Evolutionary conservation across 129 eudicot species (phyloP).

Genomic region (Lonicera japonica): DNA sequence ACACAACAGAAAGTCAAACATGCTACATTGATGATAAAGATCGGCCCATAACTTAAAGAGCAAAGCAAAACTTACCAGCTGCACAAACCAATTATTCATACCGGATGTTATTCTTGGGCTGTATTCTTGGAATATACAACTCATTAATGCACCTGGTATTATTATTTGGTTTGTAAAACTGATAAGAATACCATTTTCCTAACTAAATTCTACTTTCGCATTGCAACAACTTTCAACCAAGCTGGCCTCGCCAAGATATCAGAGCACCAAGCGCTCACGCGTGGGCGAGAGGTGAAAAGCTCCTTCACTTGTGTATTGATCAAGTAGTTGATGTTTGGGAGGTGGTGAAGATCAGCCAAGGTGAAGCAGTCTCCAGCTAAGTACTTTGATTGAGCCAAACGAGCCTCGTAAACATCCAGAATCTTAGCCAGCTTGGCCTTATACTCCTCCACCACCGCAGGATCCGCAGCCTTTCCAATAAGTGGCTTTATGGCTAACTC

Average conservation of each 20-base stretch:
- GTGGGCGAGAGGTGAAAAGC: conserved; percentile 40
- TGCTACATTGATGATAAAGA: too few species aligned
- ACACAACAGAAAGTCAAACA: too few species aligned
- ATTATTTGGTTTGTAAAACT: too few species aligned
- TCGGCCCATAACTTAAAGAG: too few species aligned
- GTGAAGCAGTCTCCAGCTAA: conserved; percentile 53
- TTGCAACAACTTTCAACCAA: conserved; percentile 38
- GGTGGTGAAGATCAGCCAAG: conserved; percentile 65
- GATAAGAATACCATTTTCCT: too few species aligned
- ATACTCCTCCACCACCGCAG: conserved; percentile 31
- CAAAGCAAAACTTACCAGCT: too few species aligned
- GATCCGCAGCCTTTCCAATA: conserved; percentile 28
- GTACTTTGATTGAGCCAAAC: conserved; percentile 50
- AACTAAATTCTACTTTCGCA: neutral
- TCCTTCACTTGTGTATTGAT: conserved; percentile 28
- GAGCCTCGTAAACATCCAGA: conserved; percentile 56
- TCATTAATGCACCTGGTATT: too few species aligned
- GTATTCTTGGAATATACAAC: too few species aligned
- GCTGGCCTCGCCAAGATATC: conserved; percentile 56
- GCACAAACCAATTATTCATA: too few species aligned
- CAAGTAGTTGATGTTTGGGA: conserved; percentile 32
- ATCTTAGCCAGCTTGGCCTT: conserved; percentile 39
- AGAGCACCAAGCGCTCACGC: conserved; percentile 32
- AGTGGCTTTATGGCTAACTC: conserved; percentile 33
- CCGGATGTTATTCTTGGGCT: too few species aligned